phyloP scores from a whole-genome alignment of 164 flowering plant species.

The Brasenia schreberi region DNA sequence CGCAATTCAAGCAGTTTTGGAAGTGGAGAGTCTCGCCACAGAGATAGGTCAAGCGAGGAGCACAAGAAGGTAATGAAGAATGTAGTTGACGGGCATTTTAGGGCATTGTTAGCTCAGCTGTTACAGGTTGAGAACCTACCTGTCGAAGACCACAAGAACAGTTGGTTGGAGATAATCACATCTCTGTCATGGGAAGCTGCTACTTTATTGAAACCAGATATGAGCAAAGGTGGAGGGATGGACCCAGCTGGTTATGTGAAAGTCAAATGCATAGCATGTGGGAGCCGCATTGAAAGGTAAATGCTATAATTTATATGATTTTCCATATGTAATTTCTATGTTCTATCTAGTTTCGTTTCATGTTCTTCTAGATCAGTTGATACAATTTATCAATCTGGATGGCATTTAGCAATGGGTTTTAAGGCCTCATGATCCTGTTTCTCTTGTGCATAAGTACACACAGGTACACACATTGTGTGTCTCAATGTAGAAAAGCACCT shows the following conservation, averaged over 20 bases:
- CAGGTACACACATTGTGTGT: no score
- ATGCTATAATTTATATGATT: not conserved
- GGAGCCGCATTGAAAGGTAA: constrained; percentile 75
- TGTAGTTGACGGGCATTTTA: constrained; percentile 93
- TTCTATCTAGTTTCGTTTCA: no score
- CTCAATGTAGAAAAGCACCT: no score
- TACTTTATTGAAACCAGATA: constrained; percentile 85
- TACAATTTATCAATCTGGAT: no score
- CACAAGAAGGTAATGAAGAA: constrained; percentile 74
- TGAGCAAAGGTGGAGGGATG: constrained; percentile 91
- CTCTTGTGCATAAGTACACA: no score
- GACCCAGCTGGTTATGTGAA: constrained; percentile 99
- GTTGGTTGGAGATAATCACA: constrained; percentile 90
- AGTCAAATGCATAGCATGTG: constrained; percentile 89
- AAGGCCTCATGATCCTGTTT: no score
- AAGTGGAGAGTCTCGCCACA: constrained; percentile 58
- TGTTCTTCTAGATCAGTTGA: no score
- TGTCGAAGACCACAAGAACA: constrained; percentile 39
- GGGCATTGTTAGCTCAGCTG: constrained; percentile 88
- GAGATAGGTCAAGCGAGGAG: constrained; percentile 73
- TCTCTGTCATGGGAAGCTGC: constrained; percentile 98
- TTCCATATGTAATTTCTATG: no score
- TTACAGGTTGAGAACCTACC: constrained; percentile 84
- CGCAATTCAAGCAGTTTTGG: constrained; percentile 69
- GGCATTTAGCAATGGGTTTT: no score